Percentiles rank a stretch among this genome's conserved stretches.
phyloP scores from a whole-genome alignment of 345 rosid species.

The Moricandia moricandioides region DNA sequence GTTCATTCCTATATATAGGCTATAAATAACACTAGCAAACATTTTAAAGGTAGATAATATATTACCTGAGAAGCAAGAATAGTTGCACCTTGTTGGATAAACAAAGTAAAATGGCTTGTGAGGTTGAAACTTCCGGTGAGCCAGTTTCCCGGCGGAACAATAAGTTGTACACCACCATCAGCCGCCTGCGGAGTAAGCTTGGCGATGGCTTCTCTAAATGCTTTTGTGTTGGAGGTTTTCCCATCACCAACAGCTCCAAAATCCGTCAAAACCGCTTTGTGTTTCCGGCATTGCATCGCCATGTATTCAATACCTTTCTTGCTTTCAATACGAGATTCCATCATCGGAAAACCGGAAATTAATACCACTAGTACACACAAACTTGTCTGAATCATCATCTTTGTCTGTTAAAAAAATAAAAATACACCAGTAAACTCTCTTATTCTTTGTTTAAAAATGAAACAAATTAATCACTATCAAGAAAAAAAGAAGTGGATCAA shows the following conservation, averaged over 20 bases:
- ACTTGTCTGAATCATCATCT: constrained; percentile 13
- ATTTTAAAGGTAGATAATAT: background rate
- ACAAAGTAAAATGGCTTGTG: constrained; percentile 78
- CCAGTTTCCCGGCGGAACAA: constrained; percentile 75
- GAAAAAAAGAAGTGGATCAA: background rate
- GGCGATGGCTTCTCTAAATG: constrained; percentile 45
- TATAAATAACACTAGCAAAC: background rate
- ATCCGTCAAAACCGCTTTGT: constrained; percentile 54
- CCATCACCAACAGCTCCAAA: constrained; percentile 81
- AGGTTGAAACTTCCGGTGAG: constrained; percentile 82
- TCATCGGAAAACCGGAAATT: background rate
- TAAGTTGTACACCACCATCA: constrained; percentile 68
- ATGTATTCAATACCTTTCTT: constrained; percentile 16
- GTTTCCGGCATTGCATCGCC: constrained; percentile 58
- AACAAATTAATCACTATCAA: background rate
- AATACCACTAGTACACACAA: background rate
- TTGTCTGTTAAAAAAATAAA: constrained; percentile 11
- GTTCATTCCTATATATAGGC: background rate
- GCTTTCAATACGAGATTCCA: constrained; percentile 11
- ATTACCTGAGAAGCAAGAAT: constrained; percentile 69
- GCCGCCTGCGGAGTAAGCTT: constrained; percentile 45
- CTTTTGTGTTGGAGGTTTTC: constrained; percentile 60
- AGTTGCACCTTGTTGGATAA: constrained; percentile 55
- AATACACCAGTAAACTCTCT: background rate
- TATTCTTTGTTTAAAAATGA: background rate